phyloP scores from a whole-genome alignment of 768 basidiomycete species.

The Heimioporus sp. region DNA sequence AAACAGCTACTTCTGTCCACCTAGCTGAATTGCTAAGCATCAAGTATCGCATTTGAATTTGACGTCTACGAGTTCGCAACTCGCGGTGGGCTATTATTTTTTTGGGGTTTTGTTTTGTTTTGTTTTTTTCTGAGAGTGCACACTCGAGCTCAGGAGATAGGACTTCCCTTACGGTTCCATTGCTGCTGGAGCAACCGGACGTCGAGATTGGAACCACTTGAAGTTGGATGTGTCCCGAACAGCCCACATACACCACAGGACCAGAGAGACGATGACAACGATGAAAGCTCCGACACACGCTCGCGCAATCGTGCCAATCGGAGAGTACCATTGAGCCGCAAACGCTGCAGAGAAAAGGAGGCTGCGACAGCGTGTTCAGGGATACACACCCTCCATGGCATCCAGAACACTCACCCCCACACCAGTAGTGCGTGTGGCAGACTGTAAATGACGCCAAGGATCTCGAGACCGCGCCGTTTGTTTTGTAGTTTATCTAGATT shows the following conservation, averaged over 20 bases:
- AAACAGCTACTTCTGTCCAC: too few relatives aligned
- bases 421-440: slow-evolving; percentile 56
- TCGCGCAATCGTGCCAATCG: slow-evolving; percentile 8
- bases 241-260: slow-evolving; percentile 44
- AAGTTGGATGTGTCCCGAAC: slow-evolving; percentile 8
- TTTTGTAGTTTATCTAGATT: slow-evolving; percentile 20
- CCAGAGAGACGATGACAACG: slow-evolving; percentile 29
- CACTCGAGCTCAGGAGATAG: too few relatives aligned
- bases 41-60: too few relatives aligned
- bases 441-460: slow-evolving; percentile 50
- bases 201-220: slow-evolving; percentile 26
- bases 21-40: too few relatives aligned
- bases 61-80: too few relatives aligned
- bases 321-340: slow-evolving; percentile 22
- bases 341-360: slow-evolving; percentile 31
- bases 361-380: slow-evolving; percentile 9
- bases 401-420: slow-evolving; percentile 50
- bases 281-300: slow-evolving; percentile 31
- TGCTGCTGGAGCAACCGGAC: too few relatives aligned
- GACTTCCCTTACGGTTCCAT: too few relatives aligned
- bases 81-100: too few relatives aligned
- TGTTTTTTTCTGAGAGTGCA: too few relatives aligned
- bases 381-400: background rate
- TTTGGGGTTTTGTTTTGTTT: too few relatives aligned
- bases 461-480: slow-evolving; percentile 42